Evolutionary conservation across 148 eudicot species (phyloP).

Genomic region (Heliosperma pusillum): DNA sequence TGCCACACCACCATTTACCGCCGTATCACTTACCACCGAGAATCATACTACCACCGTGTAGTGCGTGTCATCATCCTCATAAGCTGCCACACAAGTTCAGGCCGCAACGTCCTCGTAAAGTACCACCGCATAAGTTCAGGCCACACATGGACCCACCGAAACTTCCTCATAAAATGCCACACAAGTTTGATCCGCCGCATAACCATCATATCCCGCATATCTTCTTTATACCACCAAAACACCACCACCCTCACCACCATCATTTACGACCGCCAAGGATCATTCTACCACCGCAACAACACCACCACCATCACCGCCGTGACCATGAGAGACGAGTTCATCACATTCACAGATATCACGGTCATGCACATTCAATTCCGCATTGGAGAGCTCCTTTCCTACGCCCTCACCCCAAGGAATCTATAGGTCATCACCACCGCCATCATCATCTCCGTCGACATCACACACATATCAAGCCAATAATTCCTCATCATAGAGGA

Average conservation of each 20-base stretch:
- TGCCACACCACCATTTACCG: conserved; percentile 29
- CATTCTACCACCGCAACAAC: conserved; percentile 18
- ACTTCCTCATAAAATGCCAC: conserved; percentile 19
- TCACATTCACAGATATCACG: background rate
- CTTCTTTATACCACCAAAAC: no score
- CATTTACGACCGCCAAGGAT: conserved; percentile 1
- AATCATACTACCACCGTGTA: conserved; percentile 29
- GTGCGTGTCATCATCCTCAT: conserved; percentile 18
- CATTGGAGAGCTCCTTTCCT: conserved; percentile 3
- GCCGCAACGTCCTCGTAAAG: no score
- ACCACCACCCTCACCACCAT: no score
- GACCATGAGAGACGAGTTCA: conserved; percentile 11
- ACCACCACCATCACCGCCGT: conserved; percentile 12
- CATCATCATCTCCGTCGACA: conserved; percentile 12
- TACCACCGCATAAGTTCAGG: background rate
- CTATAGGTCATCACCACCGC: background rate
- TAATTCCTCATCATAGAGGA: conserved; percentile 18
- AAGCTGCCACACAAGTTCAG: conserved; percentile 6
- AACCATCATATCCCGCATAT: no score
- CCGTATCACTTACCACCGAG: conserved; percentile 24
- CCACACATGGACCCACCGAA: no score
- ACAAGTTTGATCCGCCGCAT: conserved; percentile 11
- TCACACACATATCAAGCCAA: conserved; percentile 18
- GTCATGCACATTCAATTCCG: conserved; percentile 13
- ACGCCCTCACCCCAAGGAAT: background rate